Percentiles rank a stretch among this genome's conserved stretches.
Conservation (phyloP, 1,284 basidiomycete genomes). For the Anthracocystis setariae region DNA sequence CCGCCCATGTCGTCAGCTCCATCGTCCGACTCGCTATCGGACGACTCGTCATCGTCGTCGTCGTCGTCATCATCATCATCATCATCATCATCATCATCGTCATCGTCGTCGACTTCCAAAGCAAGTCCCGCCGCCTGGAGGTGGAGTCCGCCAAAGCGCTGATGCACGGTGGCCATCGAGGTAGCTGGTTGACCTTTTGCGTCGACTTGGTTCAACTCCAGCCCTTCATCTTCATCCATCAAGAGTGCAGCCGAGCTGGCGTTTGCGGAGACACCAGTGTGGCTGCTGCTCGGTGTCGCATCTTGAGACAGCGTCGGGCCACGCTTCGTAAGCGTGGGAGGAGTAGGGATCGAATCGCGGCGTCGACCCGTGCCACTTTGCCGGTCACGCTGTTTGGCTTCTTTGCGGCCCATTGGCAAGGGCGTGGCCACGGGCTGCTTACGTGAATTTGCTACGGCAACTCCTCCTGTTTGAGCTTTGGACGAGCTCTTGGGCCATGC, state of each 20-base stretch:
- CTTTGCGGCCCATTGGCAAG: conserved; percentile 41
- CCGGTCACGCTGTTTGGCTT: conserved; percentile 31
- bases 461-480: conserved; percentile 9
- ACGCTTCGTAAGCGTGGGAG: conserved; percentile 60
- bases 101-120: conserved; percentile 39
- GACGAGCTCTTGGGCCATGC: conserved; percentile 44
- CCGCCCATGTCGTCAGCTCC: conserved; percentile 31
- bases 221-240: conserved; percentile 56
- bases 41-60: conserved; percentile 41
- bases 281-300: conserved; percentile 26
- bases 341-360: conserved; percentile 62
- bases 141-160: conserved; percentile 22
- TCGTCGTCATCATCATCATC: conserved; percentile 55
- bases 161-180: conserved; percentile 19
- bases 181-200: conserved; percentile 2
- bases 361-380: conserved; percentile 26
- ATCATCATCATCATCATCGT: conserved; percentile 53
- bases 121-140: conserved; percentile 23
- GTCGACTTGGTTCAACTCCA: conserved; percentile 28
- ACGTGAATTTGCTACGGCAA: conserved; percentile 14
- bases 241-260: conserved; percentile 51
- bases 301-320: conserved; percentile 25
- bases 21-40: conserved; percentile 42
- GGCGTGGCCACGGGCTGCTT: conserved; percentile 56
- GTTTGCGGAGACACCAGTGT: conserved; percentile 18